phyloP scores from a whole-genome alignment of 1,139 yeast genomes.

The Wickerhamiella infanticola region DNA sequence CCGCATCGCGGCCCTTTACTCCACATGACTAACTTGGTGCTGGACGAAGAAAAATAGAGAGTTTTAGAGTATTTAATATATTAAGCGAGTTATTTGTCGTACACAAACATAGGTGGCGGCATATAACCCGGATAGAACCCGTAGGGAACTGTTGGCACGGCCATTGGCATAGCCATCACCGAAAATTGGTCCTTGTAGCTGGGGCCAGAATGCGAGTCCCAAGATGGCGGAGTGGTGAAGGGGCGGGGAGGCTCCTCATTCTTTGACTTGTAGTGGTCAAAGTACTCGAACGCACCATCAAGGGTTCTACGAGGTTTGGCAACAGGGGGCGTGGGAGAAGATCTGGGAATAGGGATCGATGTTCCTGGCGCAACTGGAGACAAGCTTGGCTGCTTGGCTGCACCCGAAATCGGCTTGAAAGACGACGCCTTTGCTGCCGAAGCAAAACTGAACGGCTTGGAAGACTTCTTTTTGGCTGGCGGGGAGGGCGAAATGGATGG shows the following conservation, averaged over 20 bases:
- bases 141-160: constrained; percentile 8
- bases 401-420: constrained; percentile 37
- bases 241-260: constrained; percentile 6
- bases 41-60: not conserved
- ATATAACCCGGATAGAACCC: constrained; percentile 15
- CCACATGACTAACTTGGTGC: constrained; percentile 24
- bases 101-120: constrained; percentile 1
- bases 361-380: constrained; percentile 12
- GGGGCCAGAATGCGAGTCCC: constrained; percentile 7
- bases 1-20: constrained; percentile 75
- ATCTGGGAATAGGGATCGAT: not conserved
- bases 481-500: constrained; percentile 3
- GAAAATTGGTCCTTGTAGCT: constrained; percentile 12
- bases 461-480: constrained; percentile 20
- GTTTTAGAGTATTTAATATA: not conserved
- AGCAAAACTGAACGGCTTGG: constrained; percentile 32
- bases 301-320: constrained; percentile 4
- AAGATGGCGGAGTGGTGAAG: constrained; percentile 12
- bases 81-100: not conserved
- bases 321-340: constrained; percentile 1
- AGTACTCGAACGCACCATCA: constrained; percentile 9
- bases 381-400: constrained; percentile 15
- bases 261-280: constrained; percentile 5
- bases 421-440: constrained; percentile 55
- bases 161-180: not conserved